These are phyloP conservation scores for Trichoderma endophyticum DNA, from an alignment of 2,329 filamentous ascomycete species.

Conservation along the genomic window DNA sequence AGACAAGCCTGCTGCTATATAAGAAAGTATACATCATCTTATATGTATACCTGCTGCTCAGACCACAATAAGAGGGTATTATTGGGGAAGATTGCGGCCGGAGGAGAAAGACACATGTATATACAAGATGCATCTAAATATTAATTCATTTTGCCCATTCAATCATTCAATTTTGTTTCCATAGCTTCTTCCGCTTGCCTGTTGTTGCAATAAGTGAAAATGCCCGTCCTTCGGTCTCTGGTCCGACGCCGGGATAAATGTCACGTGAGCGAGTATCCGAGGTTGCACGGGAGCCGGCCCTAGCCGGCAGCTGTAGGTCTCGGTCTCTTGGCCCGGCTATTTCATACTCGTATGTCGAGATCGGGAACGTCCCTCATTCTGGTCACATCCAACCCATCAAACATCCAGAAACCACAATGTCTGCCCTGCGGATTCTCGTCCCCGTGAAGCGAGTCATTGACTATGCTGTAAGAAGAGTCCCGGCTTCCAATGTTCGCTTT, in stretches of 20 bases:
- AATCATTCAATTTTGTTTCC: background rate
- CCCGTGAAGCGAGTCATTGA: conserved; percentile 83
- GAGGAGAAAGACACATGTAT: conserved; percentile 25
- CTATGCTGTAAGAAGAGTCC: conserved; percentile 64
- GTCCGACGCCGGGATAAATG: background rate
- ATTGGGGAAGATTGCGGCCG: background rate
- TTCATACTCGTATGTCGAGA: background rate
- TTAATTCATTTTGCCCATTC: background rate
- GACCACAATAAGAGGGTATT: background rate
- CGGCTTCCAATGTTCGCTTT: background rate
- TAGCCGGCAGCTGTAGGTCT: conserved; percentile 38
- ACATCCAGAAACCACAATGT: conserved; percentile 45
- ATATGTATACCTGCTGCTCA: background rate
- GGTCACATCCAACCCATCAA: conserved; percentile 26
- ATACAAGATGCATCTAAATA: background rate
- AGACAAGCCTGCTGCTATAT: background rate
- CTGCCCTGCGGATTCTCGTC: conserved; percentile 70
- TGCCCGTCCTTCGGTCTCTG: background rate
- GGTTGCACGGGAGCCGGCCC: conserved; percentile 39
- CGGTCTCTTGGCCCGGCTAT: conserved; percentile 10
- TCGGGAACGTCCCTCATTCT: conserved; percentile 21
- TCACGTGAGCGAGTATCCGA: conserved; percentile 41
- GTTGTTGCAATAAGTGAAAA: background rate
- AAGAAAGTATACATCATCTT: background rate
- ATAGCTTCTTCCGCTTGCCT: background rate